Conservation (phyloP, 2,329 filamentous ascomycete species). For the Neofusicoccum sp. region DNA sequence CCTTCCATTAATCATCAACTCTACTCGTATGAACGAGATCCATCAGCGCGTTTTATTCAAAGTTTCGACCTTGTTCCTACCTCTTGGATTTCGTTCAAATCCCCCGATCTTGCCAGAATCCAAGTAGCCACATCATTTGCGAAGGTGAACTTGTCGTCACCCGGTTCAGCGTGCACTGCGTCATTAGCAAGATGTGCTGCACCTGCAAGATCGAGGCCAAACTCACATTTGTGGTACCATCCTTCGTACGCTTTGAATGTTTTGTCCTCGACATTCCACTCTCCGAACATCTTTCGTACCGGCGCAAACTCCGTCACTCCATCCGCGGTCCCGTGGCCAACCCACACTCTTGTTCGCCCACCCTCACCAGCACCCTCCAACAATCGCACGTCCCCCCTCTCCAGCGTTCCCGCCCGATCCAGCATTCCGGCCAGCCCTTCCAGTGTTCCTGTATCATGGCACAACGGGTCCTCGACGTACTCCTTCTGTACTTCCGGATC, state of each 20-base stretch:
- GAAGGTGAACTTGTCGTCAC: conserved; percentile 34
- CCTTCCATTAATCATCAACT: background rate
- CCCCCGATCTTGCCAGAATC: conserved; percentile 34
- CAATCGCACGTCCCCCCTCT: conserved; percentile 52
- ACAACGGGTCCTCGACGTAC: conserved; percentile 65
- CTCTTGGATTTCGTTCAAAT: conserved; percentile 26
- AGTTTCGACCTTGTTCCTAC: conserved; percentile 35
- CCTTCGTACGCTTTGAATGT: conserved; percentile 72
- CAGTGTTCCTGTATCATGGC: conserved; percentile 83
- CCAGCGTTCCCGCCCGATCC: conserved; percentile 65
- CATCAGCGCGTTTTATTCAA: conserved; percentile 19
- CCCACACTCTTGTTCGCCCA: conserved; percentile 64
- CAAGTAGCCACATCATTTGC: conserved; percentile 36
- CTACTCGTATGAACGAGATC: background rate
- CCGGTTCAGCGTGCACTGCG: conserved; percentile 39
- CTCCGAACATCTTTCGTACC: conserved; percentile 63
- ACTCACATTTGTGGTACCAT: conserved; percentile 68
- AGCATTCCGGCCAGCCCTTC: conserved; percentile 75
- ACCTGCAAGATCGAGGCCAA: background rate
- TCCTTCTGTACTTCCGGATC: conserved; percentile 62
- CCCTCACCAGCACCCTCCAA: conserved; percentile 44
- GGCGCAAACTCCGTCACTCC: conserved; percentile 64
- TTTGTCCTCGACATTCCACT: conserved; percentile 61
- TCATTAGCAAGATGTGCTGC: background rate
- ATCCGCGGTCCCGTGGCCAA: conserved; percentile 77